Conservation (phyloP, 2,329 filamentous ascomycete species). For the Hawksworthiomyces lignivorus region DNA sequence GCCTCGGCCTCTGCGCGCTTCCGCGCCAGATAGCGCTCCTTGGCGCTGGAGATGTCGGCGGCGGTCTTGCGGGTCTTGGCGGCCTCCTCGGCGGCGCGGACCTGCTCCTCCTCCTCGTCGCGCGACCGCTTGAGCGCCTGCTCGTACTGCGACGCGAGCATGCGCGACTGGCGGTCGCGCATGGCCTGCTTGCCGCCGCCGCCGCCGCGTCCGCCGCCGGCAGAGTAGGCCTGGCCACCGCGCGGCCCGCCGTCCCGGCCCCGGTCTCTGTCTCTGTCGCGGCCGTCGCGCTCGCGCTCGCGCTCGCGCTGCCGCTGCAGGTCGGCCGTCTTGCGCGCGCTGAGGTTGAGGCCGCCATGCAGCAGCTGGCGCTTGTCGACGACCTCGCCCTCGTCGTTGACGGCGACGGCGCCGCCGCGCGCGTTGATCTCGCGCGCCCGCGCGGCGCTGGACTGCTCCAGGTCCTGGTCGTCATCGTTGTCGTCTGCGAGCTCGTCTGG, state of each 20-base stretch:
- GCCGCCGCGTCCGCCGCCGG: conserved; percentile 28
- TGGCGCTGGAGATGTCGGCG: conserved; percentile 66
- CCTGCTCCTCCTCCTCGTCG: conserved; percentile 60
- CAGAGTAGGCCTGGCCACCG: too few species aligned
- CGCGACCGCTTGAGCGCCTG: conserved; percentile 63
- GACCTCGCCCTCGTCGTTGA: conserved; percentile 78
- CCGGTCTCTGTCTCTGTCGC: not conserved
- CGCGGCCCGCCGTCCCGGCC: conserved; percentile 5
- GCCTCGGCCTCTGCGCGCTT: conserved; percentile 68
- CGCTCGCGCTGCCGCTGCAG: conserved; percentile 17
- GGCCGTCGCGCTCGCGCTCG: not conserved
- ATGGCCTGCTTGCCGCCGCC: conserved; percentile 54
- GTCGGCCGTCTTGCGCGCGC: conserved; percentile 50
- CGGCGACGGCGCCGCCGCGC: conserved; percentile 51
- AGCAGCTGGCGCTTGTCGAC: conserved; percentile 79
- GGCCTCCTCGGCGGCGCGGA: conserved; percentile 53
- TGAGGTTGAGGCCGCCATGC: conserved; percentile 66
- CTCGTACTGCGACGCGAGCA: conserved; percentile 73
- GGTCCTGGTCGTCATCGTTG: conserved; percentile 35
- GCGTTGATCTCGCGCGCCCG: conserved; percentile 60
- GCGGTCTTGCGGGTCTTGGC: conserved; percentile 74
- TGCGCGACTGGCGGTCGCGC: conserved; percentile 67
- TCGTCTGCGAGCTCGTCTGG: conserved; percentile 35
- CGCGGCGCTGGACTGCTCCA: conserved; percentile 52
- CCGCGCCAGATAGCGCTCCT: conserved; percentile 70